Base-by-base conservation (phyloP, 169 alveolate species). In the Eimeria sp. region DNA sequence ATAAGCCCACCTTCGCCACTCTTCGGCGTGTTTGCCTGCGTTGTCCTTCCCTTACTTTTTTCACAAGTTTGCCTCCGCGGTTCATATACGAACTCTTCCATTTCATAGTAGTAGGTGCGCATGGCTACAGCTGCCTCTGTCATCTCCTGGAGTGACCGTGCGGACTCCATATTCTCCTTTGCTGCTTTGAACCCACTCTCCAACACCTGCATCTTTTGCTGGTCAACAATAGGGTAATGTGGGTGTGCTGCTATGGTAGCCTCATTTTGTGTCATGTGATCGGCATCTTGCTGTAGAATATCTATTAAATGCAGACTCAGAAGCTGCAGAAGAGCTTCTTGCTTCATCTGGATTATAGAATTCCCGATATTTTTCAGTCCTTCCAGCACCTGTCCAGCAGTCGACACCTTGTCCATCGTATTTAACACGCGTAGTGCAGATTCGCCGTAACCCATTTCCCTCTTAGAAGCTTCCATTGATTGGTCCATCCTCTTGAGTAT, bases 71-170 rank as follows among this genome's bases (percentile, higher is more conserved):
- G 18, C 27, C 57, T 57, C 83, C 83, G 83, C 51, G 14, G 57
- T 40, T 73, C 83, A 40, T 20, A 73, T 14, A 73, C 16, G 18
- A 73, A 20, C 54, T 11, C 83, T 73, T 73, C 57, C 13, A 73
- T 73, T 73, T 40, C 57, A 18, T 13, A 5, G 54, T 73, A 11
- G 83, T 40, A 73, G 83, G 27, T 40, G 83, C 83, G 83, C 83
- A 73, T 73, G 57, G 83, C 83, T 34, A 40, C 30, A 73, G 83
- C 83, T 73, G 83, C 83, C 27, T 9, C 51, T 40, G 83, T 14
- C 83, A 73, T 73, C 51, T 73, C 83, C 57, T 40, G 30, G 14
- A 73, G 27, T 40, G 83, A 40, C 83, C 54, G 54, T 73, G 83
- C 25, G 20, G 57, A 34, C 27, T 40, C 57, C 5, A 54, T 54